Percentiles rank a stretch among this genome's conserved stretches.
These are phyloP conservation scores for Iberis amara DNA, from an alignment of 441 rosid genomes.

Conservation along the genomic window DNA sequence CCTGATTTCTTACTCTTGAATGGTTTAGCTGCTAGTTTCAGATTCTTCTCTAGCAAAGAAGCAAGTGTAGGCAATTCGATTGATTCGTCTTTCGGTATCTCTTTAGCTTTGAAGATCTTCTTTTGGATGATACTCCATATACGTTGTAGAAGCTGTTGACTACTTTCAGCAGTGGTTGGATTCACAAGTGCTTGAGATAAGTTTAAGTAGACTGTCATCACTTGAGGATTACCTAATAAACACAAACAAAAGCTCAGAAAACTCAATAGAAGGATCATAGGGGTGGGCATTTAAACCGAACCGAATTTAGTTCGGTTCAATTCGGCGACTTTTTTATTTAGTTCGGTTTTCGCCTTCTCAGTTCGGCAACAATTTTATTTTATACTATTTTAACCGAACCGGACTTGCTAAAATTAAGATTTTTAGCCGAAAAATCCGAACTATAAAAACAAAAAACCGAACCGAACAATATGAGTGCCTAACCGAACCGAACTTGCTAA, in stretches of 20 bases:
- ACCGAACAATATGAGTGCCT: no score
- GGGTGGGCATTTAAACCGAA: no score
- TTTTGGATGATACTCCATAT: conserved; percentile 88
- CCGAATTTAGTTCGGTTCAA: no score
- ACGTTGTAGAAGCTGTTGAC: conserved; percentile 80
- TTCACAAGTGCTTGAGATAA: conserved; percentile 73
- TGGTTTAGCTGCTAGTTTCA: conserved; percentile 81
- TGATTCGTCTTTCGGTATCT: conserved; percentile 56
- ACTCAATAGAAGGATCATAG: not conserved
- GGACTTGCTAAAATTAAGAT: no score
- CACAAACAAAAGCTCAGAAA: conserved; percentile 1
- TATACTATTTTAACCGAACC: no score
- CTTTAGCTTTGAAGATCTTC: conserved; percentile 80
- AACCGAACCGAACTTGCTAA: no score
- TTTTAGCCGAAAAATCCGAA: no score
- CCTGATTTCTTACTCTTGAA: conserved; percentile 76
- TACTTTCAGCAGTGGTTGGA: conserved; percentile 67
- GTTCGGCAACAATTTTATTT: no score
- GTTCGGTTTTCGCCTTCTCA: no score
- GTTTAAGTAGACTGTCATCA: conserved; percentile 66
- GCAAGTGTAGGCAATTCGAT: conserved; percentile 46
- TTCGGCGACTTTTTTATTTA: no score
- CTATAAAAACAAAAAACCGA: no score
- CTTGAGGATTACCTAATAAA: conserved; percentile 66
- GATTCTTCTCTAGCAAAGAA: conserved; percentile 64